Conservation (phyloP, 139 green algal genomes). For the Tetradesmus obliquus region DNA sequence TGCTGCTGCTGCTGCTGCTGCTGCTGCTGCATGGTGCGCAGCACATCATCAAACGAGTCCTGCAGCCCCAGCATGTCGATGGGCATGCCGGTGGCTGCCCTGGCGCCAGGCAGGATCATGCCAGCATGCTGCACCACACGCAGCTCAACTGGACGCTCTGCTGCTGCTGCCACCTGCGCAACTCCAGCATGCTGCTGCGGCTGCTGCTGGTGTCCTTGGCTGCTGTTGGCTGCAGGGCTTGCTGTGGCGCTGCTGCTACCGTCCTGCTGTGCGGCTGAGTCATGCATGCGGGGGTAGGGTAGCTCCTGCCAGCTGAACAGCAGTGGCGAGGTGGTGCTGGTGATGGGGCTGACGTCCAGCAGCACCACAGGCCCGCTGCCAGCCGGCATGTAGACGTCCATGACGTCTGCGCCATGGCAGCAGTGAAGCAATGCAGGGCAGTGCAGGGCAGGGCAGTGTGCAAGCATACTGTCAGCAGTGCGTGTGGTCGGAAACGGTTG, state of each 20-base stretch:
- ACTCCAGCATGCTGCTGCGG: neutral
- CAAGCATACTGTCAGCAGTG: neutral
- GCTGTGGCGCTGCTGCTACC: neutral
- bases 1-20: neutral
- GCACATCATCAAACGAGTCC: constrained; percentile 47
- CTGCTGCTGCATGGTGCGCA: constrained; percentile 19
- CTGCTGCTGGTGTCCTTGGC: constrained; percentile 7
- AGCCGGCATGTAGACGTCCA: constrained; percentile 89
- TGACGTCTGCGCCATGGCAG: constrained; percentile 48
- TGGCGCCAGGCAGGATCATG: constrained; percentile 54
- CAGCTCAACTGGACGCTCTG: neutral
- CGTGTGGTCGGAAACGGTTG: no score
- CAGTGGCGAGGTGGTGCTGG: constrained; percentile 84
- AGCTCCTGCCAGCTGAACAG: constrained; percentile 91
- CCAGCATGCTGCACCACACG: constrained; percentile 39
- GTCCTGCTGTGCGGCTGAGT: neutral
- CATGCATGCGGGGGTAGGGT: constrained; percentile 31
- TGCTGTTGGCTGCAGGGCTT: neutral
- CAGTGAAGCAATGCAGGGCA: constrained; percentile 30
- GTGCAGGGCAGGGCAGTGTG: neutral
- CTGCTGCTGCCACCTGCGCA: neutral
- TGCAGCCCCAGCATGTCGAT: constrained; percentile 64
- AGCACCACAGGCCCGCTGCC: constrained; percentile 67
- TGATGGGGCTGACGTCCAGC: constrained; percentile 93
- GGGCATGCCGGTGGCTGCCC: constrained; percentile 61